Conservation (phyloP, 495 filamentous ascomycete genomes). For the Trichoderma orchidacearum region DNA sequence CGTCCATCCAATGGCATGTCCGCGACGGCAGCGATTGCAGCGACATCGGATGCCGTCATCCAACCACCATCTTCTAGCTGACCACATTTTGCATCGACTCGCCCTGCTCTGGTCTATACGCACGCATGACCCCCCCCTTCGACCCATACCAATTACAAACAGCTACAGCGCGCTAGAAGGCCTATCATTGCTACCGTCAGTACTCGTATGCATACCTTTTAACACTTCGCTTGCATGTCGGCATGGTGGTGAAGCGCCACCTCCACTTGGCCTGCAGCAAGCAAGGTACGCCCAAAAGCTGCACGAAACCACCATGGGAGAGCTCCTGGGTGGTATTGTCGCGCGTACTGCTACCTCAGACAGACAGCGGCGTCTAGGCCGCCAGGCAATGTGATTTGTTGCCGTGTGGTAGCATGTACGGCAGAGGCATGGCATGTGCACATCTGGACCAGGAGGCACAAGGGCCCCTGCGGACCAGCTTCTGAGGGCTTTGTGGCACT, state of each 20-base stretch:
- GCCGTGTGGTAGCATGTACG: not conserved
- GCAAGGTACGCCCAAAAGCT: not conserved
- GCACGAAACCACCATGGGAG: not conserved
- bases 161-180: not conserved
- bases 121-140: not conserved
- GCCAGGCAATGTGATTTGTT: not conserved
- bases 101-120: not conserved
- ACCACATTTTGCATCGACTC: not conserved
- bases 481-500: too few species aligned
- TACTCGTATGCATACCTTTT: too few species aligned
- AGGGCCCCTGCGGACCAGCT: not conserved
- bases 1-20: not conserved
- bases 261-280: constrained; percentile 1
- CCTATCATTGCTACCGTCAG: not conserved
- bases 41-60: not conserved
- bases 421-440: too few species aligned
- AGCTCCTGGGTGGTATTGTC: not conserved
- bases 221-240: not conserved
- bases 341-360: too few species aligned
- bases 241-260: not conserved
- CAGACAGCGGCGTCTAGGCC: too few species aligned
- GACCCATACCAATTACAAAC: not conserved
- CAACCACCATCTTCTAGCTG: not conserved
- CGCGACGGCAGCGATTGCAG: not conserved
- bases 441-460: not conserved